Conservation (phyloP, 305 asterid genomes). For the Fraxinus angustifolia region DNA sequence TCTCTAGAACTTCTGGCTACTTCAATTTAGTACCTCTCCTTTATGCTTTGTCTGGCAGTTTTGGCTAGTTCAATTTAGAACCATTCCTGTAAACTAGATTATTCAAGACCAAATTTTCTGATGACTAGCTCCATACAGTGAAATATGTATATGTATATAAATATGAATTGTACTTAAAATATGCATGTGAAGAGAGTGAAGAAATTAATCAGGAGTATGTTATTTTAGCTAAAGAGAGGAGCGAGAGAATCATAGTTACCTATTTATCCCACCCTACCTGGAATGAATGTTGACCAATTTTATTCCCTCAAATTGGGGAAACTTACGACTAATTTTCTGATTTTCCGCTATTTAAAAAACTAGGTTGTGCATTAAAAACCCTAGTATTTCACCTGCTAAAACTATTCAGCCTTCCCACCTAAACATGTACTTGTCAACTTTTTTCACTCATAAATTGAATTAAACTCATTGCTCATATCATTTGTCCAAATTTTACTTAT, state of each 20-base stretch:
- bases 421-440: neutral
- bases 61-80: neutral
- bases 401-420: neutral
- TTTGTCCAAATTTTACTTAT: neutral
- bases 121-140: neutral
- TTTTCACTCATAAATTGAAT: neutral
- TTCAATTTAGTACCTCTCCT: neutral
- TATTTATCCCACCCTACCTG: neutral
- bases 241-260: neutral
- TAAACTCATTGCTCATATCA: neutral
- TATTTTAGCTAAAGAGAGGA: conserved; percentile 12
- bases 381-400: neutral
- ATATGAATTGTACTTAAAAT: neutral
- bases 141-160: neutral
- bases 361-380: neutral
- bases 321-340: neutral
- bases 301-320: neutral
- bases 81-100: neutral
- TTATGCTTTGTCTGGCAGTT: neutral
- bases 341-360: neutral
- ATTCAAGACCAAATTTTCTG: neutral
- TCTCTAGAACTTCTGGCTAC: neutral
- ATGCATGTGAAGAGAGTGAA: conserved; percentile 6
- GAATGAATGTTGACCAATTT: neutral
- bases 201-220: neutral